phyloP scores from a whole-genome alignment of 1,284 basidiomycete genomes.

The Xerocomus nothofagi region DNA sequence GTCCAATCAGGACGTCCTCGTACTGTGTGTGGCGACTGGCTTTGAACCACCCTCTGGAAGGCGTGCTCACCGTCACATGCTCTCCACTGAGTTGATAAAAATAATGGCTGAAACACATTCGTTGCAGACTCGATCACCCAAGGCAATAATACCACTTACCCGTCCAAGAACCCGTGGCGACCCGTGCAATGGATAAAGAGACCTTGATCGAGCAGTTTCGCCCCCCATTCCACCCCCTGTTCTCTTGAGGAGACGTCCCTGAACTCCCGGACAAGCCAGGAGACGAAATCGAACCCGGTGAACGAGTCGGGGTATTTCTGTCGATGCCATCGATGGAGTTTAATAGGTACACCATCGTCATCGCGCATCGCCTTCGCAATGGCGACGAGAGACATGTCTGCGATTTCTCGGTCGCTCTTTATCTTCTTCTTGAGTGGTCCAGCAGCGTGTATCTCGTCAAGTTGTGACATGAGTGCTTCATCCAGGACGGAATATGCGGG shows the following conservation, averaged over 20 bases:
- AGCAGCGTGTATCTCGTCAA: constrained; percentile 75
- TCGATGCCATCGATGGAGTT: constrained; percentile 75
- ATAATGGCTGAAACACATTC: constrained; percentile 60
- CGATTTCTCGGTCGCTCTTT: constrained; percentile 71
- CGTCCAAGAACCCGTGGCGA: constrained; percentile 81
- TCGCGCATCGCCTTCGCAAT: constrained; percentile 81
- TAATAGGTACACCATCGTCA: constrained; percentile 74
- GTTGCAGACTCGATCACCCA: background rate
- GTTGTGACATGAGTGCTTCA: constrained; percentile 70
- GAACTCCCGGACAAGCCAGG: constrained; percentile 86
- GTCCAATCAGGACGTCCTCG: constrained; percentile 39
- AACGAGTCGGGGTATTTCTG: constrained; percentile 75
- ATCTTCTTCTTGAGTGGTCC: constrained; percentile 76
- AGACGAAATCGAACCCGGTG: constrained; percentile 82
- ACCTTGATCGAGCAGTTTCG: constrained; percentile 72
- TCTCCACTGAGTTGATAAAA: constrained; percentile 84
- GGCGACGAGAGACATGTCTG: constrained; percentile 55
- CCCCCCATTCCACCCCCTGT: constrained; percentile 79
- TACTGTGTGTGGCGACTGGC: constrained; percentile 42
- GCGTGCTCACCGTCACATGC: constrained; percentile 67
- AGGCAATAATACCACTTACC: constrained; percentile 47
- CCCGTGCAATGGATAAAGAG: constrained; percentile 81
- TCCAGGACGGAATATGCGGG: constrained; percentile 79
- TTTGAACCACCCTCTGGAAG: constrained; percentile 63
- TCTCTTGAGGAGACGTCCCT: constrained; percentile 78